phyloP scores from a whole-genome alignment of 768 basidiomycete genomes.

The Lentinus tigrinus region DNA sequence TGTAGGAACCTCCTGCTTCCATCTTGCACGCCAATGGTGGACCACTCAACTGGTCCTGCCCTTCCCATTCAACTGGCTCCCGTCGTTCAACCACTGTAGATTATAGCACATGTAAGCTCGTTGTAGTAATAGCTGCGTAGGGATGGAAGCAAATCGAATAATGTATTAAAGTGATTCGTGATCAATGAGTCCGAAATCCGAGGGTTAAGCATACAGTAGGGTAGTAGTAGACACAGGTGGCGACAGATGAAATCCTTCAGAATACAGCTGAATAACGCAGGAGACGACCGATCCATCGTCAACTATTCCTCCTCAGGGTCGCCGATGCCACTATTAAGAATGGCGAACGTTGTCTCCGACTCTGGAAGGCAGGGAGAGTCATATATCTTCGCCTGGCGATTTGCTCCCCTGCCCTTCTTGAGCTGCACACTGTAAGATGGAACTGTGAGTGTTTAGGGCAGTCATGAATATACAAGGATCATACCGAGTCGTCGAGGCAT shows the following conservation, averaged over 20 bases:
- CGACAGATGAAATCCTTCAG: too few relatives aligned
- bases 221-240: neutral
- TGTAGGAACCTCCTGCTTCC: conserved; percentile 15
- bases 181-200: neutral
- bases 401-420: conserved; percentile 88
- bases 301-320: conserved; percentile 83
- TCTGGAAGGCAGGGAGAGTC: conserved; percentile 98
- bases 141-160: conserved; percentile 2
- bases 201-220: neutral
- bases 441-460: neutral
- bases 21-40: neutral
- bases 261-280: conserved; percentile 1
- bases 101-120: conserved; percentile 5
- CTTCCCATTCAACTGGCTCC: conserved; percentile 21
- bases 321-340: conserved; percentile 86
- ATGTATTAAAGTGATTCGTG: conserved; percentile 2
- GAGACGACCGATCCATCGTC: neutral
- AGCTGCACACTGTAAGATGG: conserved; percentile 66
- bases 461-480: conserved; percentile 7
- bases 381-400: conserved; percentile 94
- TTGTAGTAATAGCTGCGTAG: conserved; percentile 5
- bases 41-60: conserved; percentile 54
- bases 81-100: conserved; percentile 18
- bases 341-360: conserved; percentile 93
- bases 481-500: conserved; percentile 95